Conservation (phyloP, 306 rosid species). For the Gleditsia sinensis region DNA sequence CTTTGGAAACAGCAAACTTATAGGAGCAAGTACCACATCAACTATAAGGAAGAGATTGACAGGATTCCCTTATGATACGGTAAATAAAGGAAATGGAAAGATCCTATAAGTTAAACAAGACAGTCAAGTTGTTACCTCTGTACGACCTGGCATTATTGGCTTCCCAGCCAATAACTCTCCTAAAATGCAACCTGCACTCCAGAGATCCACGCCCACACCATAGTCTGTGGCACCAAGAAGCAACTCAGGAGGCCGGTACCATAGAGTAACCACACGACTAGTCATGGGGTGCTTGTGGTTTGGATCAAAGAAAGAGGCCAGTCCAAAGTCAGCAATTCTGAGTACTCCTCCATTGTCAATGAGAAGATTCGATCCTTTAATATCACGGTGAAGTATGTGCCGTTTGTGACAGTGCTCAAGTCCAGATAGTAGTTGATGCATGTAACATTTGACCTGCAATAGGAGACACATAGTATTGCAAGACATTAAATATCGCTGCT, state of each 20-base stretch:
- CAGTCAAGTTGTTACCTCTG: conserved; percentile 64
- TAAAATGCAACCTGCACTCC: conserved; percentile 98
- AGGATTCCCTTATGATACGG: conserved; percentile 12
- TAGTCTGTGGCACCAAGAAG: conserved; percentile 94
- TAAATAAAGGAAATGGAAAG: conserved; percentile 25
- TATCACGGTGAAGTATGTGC: conserved; percentile 88
- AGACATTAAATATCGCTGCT: conserved; percentile 29
- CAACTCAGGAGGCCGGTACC: conserved; percentile 97
- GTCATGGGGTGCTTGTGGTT: conserved; percentile 80
- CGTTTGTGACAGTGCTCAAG: conserved; percentile 91
- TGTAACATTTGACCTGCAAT: conserved; percentile 88
- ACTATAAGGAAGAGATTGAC: conserved; percentile 13
- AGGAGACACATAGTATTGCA: conserved; percentile 18
- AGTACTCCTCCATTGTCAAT: conserved; percentile 77
- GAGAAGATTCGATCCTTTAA: conserved; percentile 93
- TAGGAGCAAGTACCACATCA: background rate
- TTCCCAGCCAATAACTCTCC: conserved; percentile 91
- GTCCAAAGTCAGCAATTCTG: conserved; percentile 90
- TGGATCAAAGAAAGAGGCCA: conserved; percentile 88
- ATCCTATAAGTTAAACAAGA: conserved; percentile 23
- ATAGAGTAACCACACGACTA: conserved; percentile 91
- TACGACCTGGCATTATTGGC: conserved; percentile 98
- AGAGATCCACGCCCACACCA: conserved; percentile 80
- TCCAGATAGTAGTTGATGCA: conserved; percentile 86
- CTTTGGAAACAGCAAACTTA: background rate